phyloP scores from a whole-genome alignment of 805 yeast species.

The Ogataea nonfermentans region DNA sequence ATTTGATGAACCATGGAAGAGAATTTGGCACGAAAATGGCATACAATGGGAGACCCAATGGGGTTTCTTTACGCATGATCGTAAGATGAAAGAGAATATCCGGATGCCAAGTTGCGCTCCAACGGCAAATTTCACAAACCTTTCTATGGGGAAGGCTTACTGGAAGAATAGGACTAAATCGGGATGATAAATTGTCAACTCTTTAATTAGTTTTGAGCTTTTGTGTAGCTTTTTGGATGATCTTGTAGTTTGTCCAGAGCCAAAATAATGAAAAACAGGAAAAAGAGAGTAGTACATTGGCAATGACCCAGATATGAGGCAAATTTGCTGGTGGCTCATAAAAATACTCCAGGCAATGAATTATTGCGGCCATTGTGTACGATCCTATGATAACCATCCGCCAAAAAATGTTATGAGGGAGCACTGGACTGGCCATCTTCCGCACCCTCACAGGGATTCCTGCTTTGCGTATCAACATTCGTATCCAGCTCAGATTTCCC shows the following conservation, averaged over 20 bases:
- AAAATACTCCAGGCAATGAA: constrained; percentile 55
- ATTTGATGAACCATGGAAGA: constrained; percentile 72
- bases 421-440: constrained; percentile 32
- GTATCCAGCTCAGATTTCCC: constrained; percentile 57
- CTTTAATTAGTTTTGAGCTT: constrained; percentile 24
- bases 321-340: constrained; percentile 53
- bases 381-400: constrained; percentile 49
- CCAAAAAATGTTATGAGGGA: constrained; percentile 53
- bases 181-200: not conserved
- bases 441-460: constrained; percentile 27
- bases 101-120: constrained; percentile 38
- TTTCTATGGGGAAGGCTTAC: not conserved
- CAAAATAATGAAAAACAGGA: constrained; percentile 73
- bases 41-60: constrained; percentile 67
- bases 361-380: constrained; percentile 43
- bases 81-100: constrained; percentile 45
- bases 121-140: not conserved
- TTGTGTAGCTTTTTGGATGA: constrained; percentile 34
- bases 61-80: constrained; percentile 57
- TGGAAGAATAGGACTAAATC: constrained; percentile 7
- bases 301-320: constrained; percentile 86
- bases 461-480: constrained; percentile 36
- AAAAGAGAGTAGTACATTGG: constrained; percentile 71
- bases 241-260: constrained; percentile 73
- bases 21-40: constrained; percentile 45